Evolutionary conservation across 2,329 filamentous ascomycete species (phyloP).

Genomic region (Alternaria sp.): DNA sequence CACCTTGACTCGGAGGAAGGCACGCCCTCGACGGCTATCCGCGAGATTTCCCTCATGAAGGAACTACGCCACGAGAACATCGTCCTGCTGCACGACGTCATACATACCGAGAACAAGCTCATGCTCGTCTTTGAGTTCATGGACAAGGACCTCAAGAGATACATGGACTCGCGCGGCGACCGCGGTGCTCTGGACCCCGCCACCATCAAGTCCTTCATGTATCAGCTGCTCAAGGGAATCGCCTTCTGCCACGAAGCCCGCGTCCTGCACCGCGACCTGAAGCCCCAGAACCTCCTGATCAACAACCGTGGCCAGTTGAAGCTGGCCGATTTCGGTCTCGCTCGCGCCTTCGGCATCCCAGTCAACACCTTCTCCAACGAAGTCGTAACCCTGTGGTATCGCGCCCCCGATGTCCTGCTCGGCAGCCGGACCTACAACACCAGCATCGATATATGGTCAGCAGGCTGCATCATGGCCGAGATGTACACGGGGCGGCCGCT

Average conservation of each 20-base stretch:
- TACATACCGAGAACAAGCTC: conserved; percentile 98
- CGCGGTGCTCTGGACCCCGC: conserved; percentile 84
- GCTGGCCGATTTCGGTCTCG: conserved; percentile 92
- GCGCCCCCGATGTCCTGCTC: conserved; percentile 91
- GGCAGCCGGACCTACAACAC: conserved; percentile 97
- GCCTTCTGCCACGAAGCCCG: conserved; percentile 98
- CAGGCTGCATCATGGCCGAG: conserved; percentile 99
- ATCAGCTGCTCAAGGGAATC: conserved; percentile 92
- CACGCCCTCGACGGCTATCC: conserved; percentile 94
- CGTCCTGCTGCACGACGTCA: conserved; percentile 95
- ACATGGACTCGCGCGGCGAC: conserved; percentile 94
- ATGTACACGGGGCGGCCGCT: conserved; percentile 97
- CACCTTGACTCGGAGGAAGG: conserved; percentile 98
- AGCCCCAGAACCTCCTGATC: conserved; percentile 95
- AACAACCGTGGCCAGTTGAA: conserved; percentile 90
- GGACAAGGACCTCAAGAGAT: conserved; percentile 98
- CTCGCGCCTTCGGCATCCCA: conserved; percentile 92
- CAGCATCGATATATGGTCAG: conserved; percentile 99
- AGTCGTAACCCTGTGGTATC: conserved; percentile 97
- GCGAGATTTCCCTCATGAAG: conserved; percentile 99
- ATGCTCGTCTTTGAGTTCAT: conserved; percentile 99
- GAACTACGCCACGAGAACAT: conserved; percentile 99
- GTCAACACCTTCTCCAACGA: conserved; percentile 99
- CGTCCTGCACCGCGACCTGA: conserved; percentile 92
- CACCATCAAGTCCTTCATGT: conserved; percentile 99